These are phyloP conservation scores for Phytopythium aichiense DNA, from an alignment of 352 stramenopile species.

Conservation along the genomic window DNA sequence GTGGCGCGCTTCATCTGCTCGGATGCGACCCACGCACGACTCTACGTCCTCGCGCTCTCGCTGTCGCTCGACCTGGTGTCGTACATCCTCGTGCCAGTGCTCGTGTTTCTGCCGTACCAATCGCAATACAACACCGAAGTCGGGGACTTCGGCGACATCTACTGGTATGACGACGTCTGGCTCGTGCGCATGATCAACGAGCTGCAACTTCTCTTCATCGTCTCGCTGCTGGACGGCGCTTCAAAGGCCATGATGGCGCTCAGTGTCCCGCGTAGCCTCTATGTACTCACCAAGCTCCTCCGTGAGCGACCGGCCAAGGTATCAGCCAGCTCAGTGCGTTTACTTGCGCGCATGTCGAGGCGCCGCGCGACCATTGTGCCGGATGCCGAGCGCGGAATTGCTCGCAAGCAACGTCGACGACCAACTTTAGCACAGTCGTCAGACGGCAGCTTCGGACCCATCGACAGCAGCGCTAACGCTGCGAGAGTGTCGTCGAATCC, in stretches of 20 bases:
- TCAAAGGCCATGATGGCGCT: constrained; percentile 17
- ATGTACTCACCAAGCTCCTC: constrained; percentile 14
- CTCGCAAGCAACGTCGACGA: neutral
- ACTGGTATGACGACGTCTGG: constrained; percentile 27
- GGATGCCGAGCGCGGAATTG: neutral
- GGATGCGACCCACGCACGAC: constrained; percentile 5
- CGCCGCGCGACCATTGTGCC: neutral
- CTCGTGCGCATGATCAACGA: constrained; percentile 25
- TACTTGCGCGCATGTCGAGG: neutral
- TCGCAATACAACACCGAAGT: constrained; percentile 7
- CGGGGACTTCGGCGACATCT: constrained; percentile 11
- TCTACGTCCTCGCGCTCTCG: constrained; percentile 15
- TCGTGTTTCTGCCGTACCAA: constrained; percentile 12
- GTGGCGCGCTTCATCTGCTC: constrained; percentile 7
- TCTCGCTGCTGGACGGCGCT: constrained; percentile 15
- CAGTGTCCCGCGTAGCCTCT: constrained; percentile 8
- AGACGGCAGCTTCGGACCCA: neutral
- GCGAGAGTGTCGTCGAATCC: neutral
- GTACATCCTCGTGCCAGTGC: constrained; percentile 12
- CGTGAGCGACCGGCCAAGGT: constrained; percentile 6
- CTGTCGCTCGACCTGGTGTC: constrained; percentile 21
- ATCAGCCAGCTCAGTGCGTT: neutral
- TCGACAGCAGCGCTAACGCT: neutral
- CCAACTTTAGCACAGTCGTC: neutral
- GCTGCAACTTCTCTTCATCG: constrained; percentile 20